phyloP scores from a whole-genome alignment of 768 basidiomycete genomes.

The Glaciozyma martinii region DNA sequence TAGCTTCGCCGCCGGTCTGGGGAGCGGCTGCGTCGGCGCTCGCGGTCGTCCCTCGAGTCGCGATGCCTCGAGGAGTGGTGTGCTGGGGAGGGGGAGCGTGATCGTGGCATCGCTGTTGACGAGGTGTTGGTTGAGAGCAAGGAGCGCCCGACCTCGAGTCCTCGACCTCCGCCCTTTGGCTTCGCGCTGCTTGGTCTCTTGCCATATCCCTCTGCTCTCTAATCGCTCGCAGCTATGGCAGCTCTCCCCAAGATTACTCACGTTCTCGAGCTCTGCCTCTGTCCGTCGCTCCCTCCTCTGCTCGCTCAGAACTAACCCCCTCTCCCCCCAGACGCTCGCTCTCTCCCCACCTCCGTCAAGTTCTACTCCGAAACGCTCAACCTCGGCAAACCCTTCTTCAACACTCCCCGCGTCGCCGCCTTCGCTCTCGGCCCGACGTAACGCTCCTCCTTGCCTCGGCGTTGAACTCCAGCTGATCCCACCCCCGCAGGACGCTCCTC shows the following conservation, averaged over 20 bases:
- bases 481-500: constrained; percentile 5
- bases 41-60: not conserved
- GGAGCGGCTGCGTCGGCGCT: constrained; percentile 1
- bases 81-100: constrained; percentile 16
- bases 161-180: too few species aligned
- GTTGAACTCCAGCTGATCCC: too few species aligned
- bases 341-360: constrained; percentile 10
- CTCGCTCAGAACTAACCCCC: not conserved
- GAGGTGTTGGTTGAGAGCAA: too few species aligned
- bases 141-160: too few species aligned
- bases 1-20: not conserved
- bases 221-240: too few species aligned
- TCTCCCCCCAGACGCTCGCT: constrained; percentile 2
- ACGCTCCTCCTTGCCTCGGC: too few species aligned
- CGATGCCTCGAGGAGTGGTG: not conserved
- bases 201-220: too few species aligned
- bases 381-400: constrained; percentile 11
- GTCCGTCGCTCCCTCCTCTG: not conserved
- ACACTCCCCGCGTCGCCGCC: constrained; percentile 15
- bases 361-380: constrained; percentile 14
- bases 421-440: constrained; percentile 13
- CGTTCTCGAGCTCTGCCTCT: constrained; percentile 27
- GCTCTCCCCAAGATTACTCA: constrained; percentile 18
- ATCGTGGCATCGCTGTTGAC: too few species aligned
- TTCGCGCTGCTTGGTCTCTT: too few species aligned